Base-by-base conservation (phyloP, 257 asterid genomes). In the Ehretia macrophylla region DNA sequence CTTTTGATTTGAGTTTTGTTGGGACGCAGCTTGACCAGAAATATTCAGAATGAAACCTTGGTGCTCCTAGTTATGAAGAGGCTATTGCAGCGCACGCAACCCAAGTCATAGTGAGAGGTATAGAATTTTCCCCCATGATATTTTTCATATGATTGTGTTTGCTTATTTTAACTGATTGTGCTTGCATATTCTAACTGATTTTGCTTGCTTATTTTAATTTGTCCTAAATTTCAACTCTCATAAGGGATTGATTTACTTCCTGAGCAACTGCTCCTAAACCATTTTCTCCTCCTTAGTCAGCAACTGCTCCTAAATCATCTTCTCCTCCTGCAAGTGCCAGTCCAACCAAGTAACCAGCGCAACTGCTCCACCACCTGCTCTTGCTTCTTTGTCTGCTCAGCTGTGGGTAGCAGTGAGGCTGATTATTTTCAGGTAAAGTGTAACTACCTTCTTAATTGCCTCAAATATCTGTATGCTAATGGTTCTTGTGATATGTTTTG, bases 11-110 rank as follows among this genome's bases (percentile, higher is more conserved):
- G 72, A 73, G 90, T 75, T 58, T 74, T 55, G 59, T 47, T 54
- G 81, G 80, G 48, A 78, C 74, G 71, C 64, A 49, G 61, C 73
- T 76, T 57, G 93, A 81, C 19, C 79, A 72, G 55, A 86, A 75
- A 73, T 73, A 74, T 76, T 83, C 95, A 62, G 96, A 77, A 42
- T 90, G 78, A 79, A 83, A 74, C 70, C 71, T 72, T 66, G 81
- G 75, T 65, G 88, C 83, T 47, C 96, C 96, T 75, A 85, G 79
- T 79, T 93, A 83, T 23, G 97, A 86, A 79, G 97, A 89, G 60
- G 90, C 77, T 71, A 83, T 82, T 70, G 76, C 84, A 72, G 75
- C 83, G 56, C 81, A 59, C 97, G 69, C 56, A 85, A 94, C 64
- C 95, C 99, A 49, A 64, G 81, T 40, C 76, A 75, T 57, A 79